Conservation (phyloP, 495 filamentous ascomycete species). For the Halenospora varia region DNA sequence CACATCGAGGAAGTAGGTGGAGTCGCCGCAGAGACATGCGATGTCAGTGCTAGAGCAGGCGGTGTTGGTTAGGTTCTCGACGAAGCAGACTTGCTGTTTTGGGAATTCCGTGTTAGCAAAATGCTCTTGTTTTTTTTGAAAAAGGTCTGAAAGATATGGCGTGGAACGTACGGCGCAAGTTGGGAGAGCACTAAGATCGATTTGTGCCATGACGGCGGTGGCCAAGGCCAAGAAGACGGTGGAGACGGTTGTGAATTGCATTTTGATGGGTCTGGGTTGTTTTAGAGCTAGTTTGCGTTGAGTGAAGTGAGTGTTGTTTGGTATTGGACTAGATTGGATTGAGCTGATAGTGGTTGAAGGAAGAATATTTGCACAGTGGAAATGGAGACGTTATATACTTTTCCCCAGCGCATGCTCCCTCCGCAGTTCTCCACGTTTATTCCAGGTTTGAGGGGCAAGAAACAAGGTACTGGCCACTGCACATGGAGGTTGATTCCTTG, state of each 20-base stretch:
- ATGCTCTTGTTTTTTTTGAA: neutral
- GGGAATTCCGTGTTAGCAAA: neutral
- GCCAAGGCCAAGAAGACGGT: slow-evolving; percentile 20
- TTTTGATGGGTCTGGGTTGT: neutral
- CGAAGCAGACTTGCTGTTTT: slow-evolving; percentile 10
- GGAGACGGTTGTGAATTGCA: slow-evolving; percentile 10
- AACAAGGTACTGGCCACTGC: neutral
- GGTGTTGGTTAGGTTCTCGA: slow-evolving; percentile 6
- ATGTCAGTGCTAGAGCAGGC: slow-evolving; percentile 12
- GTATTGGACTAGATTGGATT: neutral
- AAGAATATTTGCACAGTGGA: neutral
- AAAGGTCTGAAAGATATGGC: neutral
- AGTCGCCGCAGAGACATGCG: slow-evolving; percentile 20
- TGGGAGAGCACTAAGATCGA: slow-evolving; percentile 28
- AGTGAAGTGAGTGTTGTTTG: neutral
- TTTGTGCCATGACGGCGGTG: slow-evolving; percentile 25
- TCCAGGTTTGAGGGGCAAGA: neutral
- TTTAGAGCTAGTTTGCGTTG: neutral
- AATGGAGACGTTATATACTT: slow-evolving; percentile 3
- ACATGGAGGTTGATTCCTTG: neutral
- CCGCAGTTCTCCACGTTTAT: neutral
- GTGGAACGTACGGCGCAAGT: slow-evolving; percentile 31
- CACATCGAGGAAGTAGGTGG: slow-evolving; percentile 7
- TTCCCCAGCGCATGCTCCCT: neutral
- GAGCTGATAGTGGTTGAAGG: neutral